Evolutionary conservation across 2,329 filamentous ascomycete species (phyloP).

Genomic region (Pyricularia pennisetigena): DNA sequence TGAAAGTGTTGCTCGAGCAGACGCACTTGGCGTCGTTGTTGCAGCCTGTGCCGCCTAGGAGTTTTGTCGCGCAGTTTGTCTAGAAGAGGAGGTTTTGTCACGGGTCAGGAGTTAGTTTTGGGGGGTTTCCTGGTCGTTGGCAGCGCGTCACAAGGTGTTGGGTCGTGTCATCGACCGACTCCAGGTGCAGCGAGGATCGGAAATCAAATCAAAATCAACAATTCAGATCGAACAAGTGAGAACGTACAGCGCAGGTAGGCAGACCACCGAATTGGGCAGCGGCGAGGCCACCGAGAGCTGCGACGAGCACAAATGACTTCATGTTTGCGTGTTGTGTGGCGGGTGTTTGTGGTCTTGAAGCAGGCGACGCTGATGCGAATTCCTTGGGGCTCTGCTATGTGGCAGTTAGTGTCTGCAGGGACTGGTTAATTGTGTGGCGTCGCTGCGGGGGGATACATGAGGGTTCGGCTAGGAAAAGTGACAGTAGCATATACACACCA

Average conservation of each 20-base stretch:
- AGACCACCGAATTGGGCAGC: constrained; percentile 34
- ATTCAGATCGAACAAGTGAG: not conserved
- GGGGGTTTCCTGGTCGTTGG: not conserved
- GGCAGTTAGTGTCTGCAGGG: not conserved
- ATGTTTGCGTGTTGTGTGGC: constrained; percentile 18
- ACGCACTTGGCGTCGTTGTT: constrained; percentile 27
- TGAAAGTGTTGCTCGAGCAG: constrained; percentile 28
- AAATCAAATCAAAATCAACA: not conserved
- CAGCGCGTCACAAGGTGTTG: not conserved
- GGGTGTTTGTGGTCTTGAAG: not conserved
- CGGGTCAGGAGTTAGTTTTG: constrained; percentile 6
- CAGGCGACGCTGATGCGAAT: not conserved
- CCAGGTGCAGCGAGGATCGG: not conserved
- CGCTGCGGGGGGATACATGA: not conserved
- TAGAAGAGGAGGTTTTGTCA: constrained; percentile 7
- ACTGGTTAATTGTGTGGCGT: not conserved
- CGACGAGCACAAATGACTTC: constrained; percentile 31
- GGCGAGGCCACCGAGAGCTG: constrained; percentile 41
- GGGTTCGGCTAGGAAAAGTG: not conserved
- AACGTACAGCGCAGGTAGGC: constrained; percentile 46
- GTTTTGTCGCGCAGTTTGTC: constrained; percentile 19
- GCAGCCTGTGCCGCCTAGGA: constrained; percentile 22
- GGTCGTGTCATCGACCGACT: not conserved
- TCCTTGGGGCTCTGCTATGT: no score
- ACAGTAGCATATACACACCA: not conserved